These are phyloP conservation scores for Puccinia triticina DNA, from an alignment of 1,284 basidiomycete species.

Conservation along the genomic window DNA sequence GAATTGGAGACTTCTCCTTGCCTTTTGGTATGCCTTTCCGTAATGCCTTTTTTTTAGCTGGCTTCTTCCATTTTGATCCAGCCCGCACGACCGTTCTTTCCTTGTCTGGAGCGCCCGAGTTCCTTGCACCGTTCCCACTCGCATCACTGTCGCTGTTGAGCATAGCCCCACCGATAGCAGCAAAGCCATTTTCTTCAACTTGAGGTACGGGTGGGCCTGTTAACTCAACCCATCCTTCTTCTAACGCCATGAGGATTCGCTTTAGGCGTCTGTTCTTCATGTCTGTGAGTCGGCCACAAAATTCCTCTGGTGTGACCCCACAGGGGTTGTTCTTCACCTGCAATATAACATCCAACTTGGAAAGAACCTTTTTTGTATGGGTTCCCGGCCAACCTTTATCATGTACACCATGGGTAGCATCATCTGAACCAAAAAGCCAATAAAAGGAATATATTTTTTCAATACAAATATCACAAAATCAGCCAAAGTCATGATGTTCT, in stretches of 20 bases:
- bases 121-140: too few species aligned
- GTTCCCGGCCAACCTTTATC: background rate
- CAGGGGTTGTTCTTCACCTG: background rate
- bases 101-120: too few species aligned
- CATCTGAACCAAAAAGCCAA: background rate
- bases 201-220: background rate
- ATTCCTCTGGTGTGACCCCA: background rate
- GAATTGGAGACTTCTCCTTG: too few species aligned
- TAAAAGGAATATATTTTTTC: too few species aligned
- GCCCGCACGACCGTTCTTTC: too few species aligned
- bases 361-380: background rate
- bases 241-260: background rate
- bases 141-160: too few species aligned
- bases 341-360: background rate
- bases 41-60: too few species aligned
- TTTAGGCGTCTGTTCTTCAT: background rate
- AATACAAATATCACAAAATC: background rate
- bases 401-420: background rate
- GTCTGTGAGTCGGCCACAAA: background rate
- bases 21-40: too few species aligned
- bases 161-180: background rate
- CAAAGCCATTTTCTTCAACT: background rate
- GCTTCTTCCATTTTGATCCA: too few species aligned
- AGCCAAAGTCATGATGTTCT: background rate
- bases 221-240: background rate